Conservation (phyloP, 225 moss, liverwort and hornwort species). For the Anthoceros angustus region DNA sequence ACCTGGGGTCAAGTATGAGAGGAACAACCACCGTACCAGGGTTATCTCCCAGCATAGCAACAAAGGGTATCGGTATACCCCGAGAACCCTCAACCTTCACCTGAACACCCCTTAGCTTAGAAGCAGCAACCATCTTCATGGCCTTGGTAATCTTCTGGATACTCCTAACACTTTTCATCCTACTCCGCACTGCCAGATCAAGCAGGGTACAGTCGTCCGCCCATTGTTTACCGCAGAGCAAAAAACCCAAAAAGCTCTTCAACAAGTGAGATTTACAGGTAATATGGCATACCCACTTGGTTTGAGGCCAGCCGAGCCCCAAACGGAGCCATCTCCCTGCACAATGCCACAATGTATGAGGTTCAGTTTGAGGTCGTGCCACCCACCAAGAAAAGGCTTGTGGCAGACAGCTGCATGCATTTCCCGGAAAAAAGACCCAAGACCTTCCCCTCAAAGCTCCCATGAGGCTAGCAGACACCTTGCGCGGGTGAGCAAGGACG, state of each 20-base stretch:
- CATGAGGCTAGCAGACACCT: too few species aligned
- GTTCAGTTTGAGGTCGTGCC: too few species aligned
- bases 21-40: slow-evolving; percentile 1
- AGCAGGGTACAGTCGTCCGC: slow-evolving; percentile 7
- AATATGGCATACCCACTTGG: not conserved
- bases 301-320: not conserved
- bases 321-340: not conserved
- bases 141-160: slow-evolving; percentile 51
- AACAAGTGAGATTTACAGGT: not conserved
- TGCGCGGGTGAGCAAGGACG: too few species aligned
- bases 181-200: slow-evolving; percentile 13
- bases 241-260: not conserved
- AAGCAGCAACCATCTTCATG: slow-evolving; percentile 60
- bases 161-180: slow-evolving; percentile 45
- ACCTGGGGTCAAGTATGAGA: not conserved
- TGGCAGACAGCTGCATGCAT: too few species aligned
- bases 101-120: slow-evolving; percentile 35
- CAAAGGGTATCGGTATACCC: slow-evolving; percentile 40
- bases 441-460: too few species aligned
- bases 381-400: too few species aligned
- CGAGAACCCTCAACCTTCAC: slow-evolving; percentile 36
- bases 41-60: slow-evolving; percentile 26
- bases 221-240: not conserved
- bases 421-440: too few species aligned
- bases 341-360: not conserved